Evolutionary conservation across 768 basidiomycete species (phyloP).

Genomic region (Kwoniella europaea): DNA sequence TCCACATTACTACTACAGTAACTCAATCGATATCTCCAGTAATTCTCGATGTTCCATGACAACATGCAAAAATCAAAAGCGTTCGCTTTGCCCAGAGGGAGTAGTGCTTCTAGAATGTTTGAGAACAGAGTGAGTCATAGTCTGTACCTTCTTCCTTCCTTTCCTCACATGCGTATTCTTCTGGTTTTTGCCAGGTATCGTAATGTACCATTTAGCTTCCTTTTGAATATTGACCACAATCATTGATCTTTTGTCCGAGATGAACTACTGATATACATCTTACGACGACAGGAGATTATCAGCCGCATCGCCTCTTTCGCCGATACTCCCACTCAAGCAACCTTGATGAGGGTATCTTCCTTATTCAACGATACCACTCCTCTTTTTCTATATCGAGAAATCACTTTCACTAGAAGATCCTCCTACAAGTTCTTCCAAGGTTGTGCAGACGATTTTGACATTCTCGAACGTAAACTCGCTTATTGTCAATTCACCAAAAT

Average conservation of each 20-base stretch:
- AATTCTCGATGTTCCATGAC: too few species aligned
- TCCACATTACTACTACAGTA: too few species aligned
- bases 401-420: not conserved
- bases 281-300: not conserved
- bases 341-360: conserved; percentile 4
- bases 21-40: too few species aligned
- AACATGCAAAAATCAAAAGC: too few species aligned
- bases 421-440: not conserved
- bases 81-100: too few species aligned
- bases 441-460: not conserved
- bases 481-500: not conserved
- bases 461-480: not conserved
- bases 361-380: not conserved
- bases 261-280: not conserved
- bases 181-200: too few species aligned
- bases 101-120: too few species aligned
- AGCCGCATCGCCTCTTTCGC: not conserved
- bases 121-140: too few species aligned
- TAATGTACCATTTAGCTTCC: too few species aligned
- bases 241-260: not conserved
- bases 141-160: too few species aligned
- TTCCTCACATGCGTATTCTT: too few species aligned
- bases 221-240: too few species aligned
- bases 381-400: not conserved
- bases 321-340: not conserved